Conservation (phyloP, 1,139 yeast species). For the Tardiomyces digboiensis region DNA sequence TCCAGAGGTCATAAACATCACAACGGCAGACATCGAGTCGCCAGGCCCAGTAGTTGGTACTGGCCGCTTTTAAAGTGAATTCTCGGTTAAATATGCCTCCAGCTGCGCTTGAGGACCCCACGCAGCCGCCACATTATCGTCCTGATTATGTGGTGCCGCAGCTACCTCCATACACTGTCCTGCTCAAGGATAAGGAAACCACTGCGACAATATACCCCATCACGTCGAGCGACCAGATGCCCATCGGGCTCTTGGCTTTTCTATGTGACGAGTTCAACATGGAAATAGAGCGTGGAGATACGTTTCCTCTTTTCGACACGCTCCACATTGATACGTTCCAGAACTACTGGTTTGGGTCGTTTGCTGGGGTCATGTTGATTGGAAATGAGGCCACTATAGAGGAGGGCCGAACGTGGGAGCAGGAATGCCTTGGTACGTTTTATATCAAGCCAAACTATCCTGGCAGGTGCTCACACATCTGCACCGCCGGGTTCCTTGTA, state of each 20-base stretch:
- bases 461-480: conserved; percentile 88
- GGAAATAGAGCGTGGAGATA: conserved; percentile 86
- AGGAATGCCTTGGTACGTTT: conserved; percentile 81
- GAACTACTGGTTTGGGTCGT: conserved; percentile 78
- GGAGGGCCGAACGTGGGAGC: conserved; percentile 66
- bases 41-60: too few species aligned
- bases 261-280: conserved; percentile 87
- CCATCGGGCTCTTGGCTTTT: conserved; percentile 69
- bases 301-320: conserved; percentile 76
- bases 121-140: conserved; percentile 35
- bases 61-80: neutral
- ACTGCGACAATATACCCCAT: conserved; percentile 91
- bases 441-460: conserved; percentile 84
- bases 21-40: too few species aligned
- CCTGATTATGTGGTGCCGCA: conserved; percentile 27
- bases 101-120: conserved; percentile 35
- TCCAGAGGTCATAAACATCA: too few species aligned
- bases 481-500: conserved; percentile 82
- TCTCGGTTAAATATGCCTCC: conserved; percentile 8
- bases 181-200: conserved; percentile 81
- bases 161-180: conserved; percentile 41
- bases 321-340: conserved; percentile 65
- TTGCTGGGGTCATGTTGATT: conserved; percentile 73
- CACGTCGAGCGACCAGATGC: conserved; percentile 50
- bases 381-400: conserved; percentile 32